These are phyloP conservation scores for Setaria italica DNA, from an alignment of 202 grass and related monocot genomes.

Conservation along the genomic window DNA sequence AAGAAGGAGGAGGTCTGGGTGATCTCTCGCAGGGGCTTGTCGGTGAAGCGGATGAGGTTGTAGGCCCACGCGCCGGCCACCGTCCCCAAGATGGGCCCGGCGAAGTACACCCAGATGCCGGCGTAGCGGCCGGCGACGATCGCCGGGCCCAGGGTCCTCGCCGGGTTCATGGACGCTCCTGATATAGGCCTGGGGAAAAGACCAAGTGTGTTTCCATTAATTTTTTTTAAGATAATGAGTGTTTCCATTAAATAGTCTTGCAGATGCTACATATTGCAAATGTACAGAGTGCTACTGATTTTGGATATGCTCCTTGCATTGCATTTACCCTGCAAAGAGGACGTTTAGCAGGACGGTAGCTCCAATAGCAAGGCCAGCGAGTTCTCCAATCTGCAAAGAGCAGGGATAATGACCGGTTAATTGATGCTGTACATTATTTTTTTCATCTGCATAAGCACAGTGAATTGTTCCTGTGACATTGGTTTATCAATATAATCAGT, in stretches of 20 bases:
- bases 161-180: conserved; percentile 70
- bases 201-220: neutral
- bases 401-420: neutral
- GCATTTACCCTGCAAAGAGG: conserved; percentile 60
- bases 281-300: neutral
- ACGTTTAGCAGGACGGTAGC: conserved; percentile 64
- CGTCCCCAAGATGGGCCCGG: conserved; percentile 44
- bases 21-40: conserved; percentile 56
- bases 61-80: conserved; percentile 59
- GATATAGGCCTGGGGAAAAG: conserved; percentile 52
- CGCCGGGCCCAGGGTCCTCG: conserved; percentile 60
- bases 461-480: no score
- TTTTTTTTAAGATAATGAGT: no score
- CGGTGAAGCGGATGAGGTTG: conserved; percentile 64
- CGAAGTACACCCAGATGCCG: conserved; percentile 61
- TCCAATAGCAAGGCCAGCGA: conserved; percentile 75
- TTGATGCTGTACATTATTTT: no score
- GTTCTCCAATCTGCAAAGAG: conserved; percentile 61
- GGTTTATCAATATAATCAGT: no score
- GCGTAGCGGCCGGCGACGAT: conserved; percentile 47
- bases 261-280: neutral
- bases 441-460: no score
- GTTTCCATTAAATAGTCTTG: neutral
- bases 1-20: conserved; percentile 51
- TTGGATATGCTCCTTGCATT: neutral